These are phyloP conservation scores for Penicillium arizonense DNA, from an alignment of 495 filamentous ascomycete species.

Conservation along the genomic window DNA sequence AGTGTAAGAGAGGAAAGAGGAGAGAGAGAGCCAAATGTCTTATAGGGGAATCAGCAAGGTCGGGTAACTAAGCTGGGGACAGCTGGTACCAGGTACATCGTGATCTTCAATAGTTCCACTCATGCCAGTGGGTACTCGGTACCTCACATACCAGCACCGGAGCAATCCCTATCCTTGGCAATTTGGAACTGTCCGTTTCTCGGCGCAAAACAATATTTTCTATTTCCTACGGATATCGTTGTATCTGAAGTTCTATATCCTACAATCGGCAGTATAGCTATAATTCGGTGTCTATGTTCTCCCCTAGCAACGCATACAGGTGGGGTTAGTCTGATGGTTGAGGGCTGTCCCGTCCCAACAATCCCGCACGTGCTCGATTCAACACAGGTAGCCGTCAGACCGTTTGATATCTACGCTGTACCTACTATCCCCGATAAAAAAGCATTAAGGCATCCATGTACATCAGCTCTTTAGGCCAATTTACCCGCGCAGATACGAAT, in stretches of 20 bases:
- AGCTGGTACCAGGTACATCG: conserved; percentile 9
- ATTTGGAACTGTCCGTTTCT: not conserved
- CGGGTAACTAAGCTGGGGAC: conserved; percentile 12
- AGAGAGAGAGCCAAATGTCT: conserved; percentile 16
- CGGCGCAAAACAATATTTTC: conserved; percentile 3
- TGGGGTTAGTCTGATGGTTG: conserved; percentile 23
- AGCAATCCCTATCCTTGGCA: not conserved
- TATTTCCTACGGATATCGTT: not conserved
- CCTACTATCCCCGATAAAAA: not conserved
- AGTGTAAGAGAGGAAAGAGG: conserved; percentile 11
- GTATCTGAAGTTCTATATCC: not conserved
- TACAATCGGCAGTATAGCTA: too few species aligned
- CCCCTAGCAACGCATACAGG: conserved; percentile 13
- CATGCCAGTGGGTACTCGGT: conserved; percentile 27
- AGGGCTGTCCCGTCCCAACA: conserved; percentile 22
- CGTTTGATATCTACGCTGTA: conserved; percentile 16
- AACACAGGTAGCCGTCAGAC: conserved; percentile 27
- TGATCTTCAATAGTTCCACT: conserved; percentile 17
- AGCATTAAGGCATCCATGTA: not conserved
- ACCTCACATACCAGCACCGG: conserved; percentile 22
- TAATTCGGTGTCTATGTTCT: not conserved
- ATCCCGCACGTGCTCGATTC: conserved; percentile 26
- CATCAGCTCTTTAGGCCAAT: not conserved
- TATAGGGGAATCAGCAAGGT: conserved; percentile 19
- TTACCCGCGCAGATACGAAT: not conserved